A percentile compares a stretch with the other conserved stretches of the same genome.
phyloP scores from a whole-genome alignment of 257 asterid species.

The Cinchona pubescens region DNA sequence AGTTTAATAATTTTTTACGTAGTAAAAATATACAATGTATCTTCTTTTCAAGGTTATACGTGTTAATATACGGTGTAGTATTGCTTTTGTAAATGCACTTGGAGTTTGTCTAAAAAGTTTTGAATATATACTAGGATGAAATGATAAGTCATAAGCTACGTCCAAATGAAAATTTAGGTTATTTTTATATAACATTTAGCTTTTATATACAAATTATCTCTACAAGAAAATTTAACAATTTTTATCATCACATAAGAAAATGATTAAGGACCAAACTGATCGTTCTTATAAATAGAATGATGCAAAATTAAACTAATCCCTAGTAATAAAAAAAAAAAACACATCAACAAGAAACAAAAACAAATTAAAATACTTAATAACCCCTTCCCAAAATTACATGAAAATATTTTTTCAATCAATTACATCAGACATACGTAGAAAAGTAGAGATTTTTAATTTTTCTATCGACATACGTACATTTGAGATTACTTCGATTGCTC shows the following conservation, averaged over 20 bases:
- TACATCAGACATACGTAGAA: conserved; percentile 1
- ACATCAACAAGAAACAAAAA: no score
- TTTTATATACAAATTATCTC: not conserved
- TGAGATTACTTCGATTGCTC: not conserved
- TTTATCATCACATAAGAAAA: not conserved
- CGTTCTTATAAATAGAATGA: not conserved
- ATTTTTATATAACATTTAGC: no score
- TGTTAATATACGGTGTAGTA: not conserved
- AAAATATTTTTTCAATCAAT: not conserved
- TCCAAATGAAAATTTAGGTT: not conserved
- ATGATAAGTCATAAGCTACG: no score
- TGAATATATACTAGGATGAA: not conserved
- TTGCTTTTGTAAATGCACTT: not conserved
- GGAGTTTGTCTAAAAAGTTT: not conserved
- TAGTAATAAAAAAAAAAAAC: not conserved
- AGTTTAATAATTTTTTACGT: not conserved
- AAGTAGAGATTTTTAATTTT: not conserved
- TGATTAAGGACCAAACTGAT: not conserved
- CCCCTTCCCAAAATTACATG: not conserved
- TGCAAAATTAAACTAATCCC: not conserved
- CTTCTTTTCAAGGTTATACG: no score
- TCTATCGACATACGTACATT: not conserved
- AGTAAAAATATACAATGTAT: not conserved
- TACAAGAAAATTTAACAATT: not conserved
- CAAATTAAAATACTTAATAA: no score